phyloP scores from a whole-genome alignment of 2,329 filamentous ascomycete species.

The Colletotrichum viniferum region DNA sequence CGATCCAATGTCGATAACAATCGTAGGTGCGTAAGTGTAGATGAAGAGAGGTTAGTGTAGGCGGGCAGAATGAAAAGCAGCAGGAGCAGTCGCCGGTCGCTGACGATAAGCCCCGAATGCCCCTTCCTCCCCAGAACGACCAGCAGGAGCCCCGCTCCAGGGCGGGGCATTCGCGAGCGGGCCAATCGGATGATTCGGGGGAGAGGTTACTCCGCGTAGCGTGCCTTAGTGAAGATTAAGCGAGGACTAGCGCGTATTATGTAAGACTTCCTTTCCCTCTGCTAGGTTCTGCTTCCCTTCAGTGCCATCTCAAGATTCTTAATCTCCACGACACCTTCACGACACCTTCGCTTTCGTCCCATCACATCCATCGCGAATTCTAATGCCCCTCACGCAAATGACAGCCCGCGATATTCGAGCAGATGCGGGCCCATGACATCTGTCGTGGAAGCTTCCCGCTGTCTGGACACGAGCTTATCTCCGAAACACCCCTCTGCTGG shows the following conservation, averaged over 20 bases:
- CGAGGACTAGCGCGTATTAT: background rate
- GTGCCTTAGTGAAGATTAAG: background rate
- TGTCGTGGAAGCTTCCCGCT: background rate
- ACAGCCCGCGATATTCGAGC: background rate
- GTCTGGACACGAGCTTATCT: background rate
- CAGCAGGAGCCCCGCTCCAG: background rate
- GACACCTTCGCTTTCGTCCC: background rate
- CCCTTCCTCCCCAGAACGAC: background rate
- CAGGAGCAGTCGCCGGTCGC: background rate
- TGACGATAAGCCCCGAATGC: background rate
- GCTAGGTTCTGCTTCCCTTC: background rate
- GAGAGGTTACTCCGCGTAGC: background rate
- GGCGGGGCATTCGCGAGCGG: slow-evolving; percentile 1
- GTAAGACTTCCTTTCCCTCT: background rate
- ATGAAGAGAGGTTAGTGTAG: background rate
- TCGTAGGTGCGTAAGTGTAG: background rate
- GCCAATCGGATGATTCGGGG: background rate
- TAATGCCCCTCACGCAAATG: background rate
- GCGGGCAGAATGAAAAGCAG: background rate
- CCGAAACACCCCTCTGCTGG: background rate
- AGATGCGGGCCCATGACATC: background rate
- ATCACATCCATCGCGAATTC: background rate
- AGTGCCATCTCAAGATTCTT: background rate
- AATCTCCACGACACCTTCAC: background rate
- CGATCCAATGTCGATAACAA: background rate